These are phyloP conservation scores for Aureobasidium melanogenum DNA, from an alignment of 2,329 filamentous ascomycete species.

Conservation along the genomic window DNA sequence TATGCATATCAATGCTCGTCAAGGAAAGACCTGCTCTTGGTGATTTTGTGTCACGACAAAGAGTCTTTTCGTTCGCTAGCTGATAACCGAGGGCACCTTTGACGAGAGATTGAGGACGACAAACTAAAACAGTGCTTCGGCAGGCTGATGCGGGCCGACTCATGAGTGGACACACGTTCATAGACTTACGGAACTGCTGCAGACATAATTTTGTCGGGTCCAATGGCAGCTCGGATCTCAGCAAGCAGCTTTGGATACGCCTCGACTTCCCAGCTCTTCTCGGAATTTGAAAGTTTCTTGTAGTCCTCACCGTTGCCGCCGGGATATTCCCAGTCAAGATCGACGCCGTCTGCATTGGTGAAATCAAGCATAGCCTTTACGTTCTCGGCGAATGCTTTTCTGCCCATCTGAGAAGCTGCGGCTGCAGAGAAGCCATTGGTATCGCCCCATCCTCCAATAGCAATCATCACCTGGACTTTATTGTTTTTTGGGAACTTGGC, in stretches of 20 bases:
- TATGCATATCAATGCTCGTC: neutral
- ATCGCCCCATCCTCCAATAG: slow-evolving; percentile 69
- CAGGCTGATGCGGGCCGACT: neutral
- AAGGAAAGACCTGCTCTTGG: neutral
- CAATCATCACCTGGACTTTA: slow-evolving; percentile 53
- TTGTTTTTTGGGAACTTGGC: slow-evolving; percentile 50
- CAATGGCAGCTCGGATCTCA: slow-evolving; percentile 50
- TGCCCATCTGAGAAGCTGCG: slow-evolving; percentile 42
- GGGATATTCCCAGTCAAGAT: slow-evolving; percentile 60
- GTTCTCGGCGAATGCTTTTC: slow-evolving; percentile 54
- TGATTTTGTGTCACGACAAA: neutral
- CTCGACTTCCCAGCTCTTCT: slow-evolving; percentile 51
- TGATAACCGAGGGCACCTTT: neutral
- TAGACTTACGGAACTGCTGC: slow-evolving; percentile 50
- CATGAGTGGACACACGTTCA: neutral
- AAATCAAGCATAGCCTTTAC: slow-evolving; percentile 53
- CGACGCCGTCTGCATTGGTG: slow-evolving; percentile 56
- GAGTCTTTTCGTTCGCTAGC: neutral
- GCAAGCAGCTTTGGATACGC: slow-evolving; percentile 53
- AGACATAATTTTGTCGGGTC: slow-evolving; percentile 51
- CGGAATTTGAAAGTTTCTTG: slow-evolving; percentile 50
- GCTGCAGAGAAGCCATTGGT: slow-evolving; percentile 53
- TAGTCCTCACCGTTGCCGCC: slow-evolving; percentile 63
- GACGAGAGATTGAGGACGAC: neutral
- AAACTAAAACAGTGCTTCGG: neutral